Conservation (phyloP, 768 basidiomycete species). For the Tylopilus sp. region DNA sequence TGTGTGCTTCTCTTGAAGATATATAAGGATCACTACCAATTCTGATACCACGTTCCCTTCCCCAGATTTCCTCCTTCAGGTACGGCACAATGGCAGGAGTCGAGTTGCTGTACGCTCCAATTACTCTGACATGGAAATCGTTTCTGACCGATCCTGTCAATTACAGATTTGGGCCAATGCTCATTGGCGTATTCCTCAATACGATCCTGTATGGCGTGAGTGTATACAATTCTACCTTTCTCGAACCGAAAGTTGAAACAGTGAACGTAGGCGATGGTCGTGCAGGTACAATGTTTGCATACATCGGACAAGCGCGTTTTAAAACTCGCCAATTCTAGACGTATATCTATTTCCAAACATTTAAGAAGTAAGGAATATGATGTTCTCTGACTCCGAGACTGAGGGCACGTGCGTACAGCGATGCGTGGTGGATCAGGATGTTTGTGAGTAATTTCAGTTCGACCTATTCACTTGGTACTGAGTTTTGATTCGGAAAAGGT, state of each 20-base stretch:
- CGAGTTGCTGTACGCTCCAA: not conserved
- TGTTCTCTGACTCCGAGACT: not conserved
- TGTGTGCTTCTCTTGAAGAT: not conserved
- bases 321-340: slow-evolving; percentile 23
- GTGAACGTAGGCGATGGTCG: slow-evolving; percentile 3
- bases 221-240: not conserved
- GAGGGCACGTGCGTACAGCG: slow-evolving; percentile 28
- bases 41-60: not conserved
- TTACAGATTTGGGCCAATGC: slow-evolving; percentile 32
- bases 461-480: too few relatives aligned
- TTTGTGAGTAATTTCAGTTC: slow-evolving; percentile 34
- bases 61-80: not conserved
- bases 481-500: slow-evolving; percentile 32
- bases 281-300: slow-evolving; percentile 11
- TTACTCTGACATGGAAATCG: not conserved
- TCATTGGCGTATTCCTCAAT: slow-evolving; percentile 16
- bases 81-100: not conserved
- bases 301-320: not conserved
- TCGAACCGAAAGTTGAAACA: not conserved
- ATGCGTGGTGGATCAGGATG: slow-evolving; percentile 44
- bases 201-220: slow-evolving; percentile 18
- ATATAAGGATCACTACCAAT: not conserved
- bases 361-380: slow-evolving; percentile 31
- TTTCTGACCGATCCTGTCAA: slow-evolving; percentile 36
- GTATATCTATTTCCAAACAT: slow-evolving; percentile 45